Evolutionary conservation across 2,329 filamentous ascomycete genomes (phyloP).

Genomic region (Stagonosporopsis vannaccii): DNA sequence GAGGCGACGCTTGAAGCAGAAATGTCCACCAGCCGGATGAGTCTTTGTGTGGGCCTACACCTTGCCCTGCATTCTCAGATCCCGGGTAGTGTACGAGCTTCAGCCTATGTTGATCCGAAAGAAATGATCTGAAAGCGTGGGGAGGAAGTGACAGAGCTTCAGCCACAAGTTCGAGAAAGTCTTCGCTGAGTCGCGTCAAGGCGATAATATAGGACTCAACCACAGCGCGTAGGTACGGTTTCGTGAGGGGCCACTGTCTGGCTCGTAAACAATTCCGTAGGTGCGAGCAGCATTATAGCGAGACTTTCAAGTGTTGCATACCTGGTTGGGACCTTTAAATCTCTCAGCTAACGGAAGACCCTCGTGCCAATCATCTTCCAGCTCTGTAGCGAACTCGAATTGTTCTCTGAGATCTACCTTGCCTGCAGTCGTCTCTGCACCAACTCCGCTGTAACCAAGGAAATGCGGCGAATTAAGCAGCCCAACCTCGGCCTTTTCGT

Average conservation of each 20-base stretch:
- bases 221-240: background rate
- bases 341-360: background rate
- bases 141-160: slow-evolving; percentile 12
- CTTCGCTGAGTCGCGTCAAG: background rate
- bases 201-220: background rate
- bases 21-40: slow-evolving; percentile 4
- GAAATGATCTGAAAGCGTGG: background rate
- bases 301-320: background rate
- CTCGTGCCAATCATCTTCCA: background rate
- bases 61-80: background rate
- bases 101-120: background rate
- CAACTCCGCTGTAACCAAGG: slow-evolving; percentile 64
- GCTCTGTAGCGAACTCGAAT: slow-evolving; percentile 63
- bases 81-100: background rate
- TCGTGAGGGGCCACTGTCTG: background rate
- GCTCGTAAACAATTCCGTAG: background rate
- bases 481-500: slow-evolving; percentile 10
- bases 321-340: slow-evolving; percentile 1
- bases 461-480: slow-evolving; percentile 65
- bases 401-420: slow-evolving; percentile 62
- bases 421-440: slow-evolving; percentile 64
- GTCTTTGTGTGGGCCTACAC: slow-evolving; percentile 1
- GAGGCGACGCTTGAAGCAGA: background rate
- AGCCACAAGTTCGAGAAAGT: slow-evolving; percentile 5
- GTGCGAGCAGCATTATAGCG: too few relatives aligned